Conservation (phyloP, 495 filamentous ascomycete species). For the Beverwykella pulmonaria region DNA sequence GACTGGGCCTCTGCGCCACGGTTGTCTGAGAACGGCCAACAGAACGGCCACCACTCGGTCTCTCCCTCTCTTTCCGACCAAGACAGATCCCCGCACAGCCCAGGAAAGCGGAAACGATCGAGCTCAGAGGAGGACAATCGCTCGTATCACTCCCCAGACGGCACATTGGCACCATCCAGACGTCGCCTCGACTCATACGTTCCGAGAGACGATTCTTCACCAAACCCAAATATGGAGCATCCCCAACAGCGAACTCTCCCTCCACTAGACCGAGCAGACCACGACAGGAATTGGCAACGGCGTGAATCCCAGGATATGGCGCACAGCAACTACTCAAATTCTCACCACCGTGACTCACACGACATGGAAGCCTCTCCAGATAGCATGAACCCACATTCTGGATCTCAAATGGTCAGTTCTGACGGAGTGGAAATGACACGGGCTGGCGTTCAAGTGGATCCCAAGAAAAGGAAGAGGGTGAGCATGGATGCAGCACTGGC, state of each 20-base stretch:
- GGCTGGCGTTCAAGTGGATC: conserved; percentile 40
- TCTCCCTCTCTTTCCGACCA: conserved; percentile 12
- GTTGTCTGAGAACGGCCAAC: neutral
- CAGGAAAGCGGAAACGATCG: conserved; percentile 34
- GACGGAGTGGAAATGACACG: conserved; percentile 33
- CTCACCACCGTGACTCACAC: conserved; percentile 21
- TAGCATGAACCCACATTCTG: neutral
- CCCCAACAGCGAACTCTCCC: conserved; percentile 19
- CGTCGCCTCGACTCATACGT: conserved; percentile 26
- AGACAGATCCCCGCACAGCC: conserved; percentile 12
- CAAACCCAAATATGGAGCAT: conserved; percentile 22
- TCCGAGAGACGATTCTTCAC: conserved; percentile 19
- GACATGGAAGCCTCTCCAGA: conserved; percentile 17
- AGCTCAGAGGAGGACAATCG: conserved; percentile 25
- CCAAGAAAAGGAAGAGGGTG: conserved; percentile 42
- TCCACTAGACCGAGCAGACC: conserved; percentile 15
- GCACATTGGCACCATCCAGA: neutral
- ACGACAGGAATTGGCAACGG: conserved; percentile 24
- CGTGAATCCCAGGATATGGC: conserved; percentile 6
- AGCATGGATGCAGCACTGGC: neutral
- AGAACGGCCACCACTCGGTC: conserved; percentile 18
- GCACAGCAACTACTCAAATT: conserved; percentile 5
- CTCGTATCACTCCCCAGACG: conserved; percentile 17
- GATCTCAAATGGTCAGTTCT: neutral
- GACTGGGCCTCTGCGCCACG: conserved; percentile 16